Evolutionary conservation across 768 basidiomycete species (phyloP), one percentile per base, ranked within the genome.

Genomic region (Boletus rubescentipes): DNA sequence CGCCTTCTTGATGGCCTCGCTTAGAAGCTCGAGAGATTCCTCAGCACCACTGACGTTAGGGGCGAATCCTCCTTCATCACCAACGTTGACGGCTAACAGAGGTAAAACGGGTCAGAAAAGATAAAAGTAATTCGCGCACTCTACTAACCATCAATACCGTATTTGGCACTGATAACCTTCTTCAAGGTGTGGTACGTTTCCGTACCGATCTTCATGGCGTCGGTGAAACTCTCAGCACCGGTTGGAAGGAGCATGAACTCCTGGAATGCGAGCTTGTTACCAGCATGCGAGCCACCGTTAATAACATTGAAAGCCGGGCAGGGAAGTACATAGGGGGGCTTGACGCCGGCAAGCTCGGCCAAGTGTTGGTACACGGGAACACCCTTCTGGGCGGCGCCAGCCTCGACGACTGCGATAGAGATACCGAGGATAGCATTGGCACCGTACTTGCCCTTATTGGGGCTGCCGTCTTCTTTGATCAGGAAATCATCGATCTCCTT

Each of bases 211-310:
- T 98, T 96, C 87, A 99, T 87, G 53, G 97, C 94, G 80, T 99
- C 95, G 31, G 91, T 86, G 82, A 98, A 99, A 55, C 81, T 82
- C 16, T 79, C 64, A 47, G 97, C 97, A 48, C 95, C 96, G 57
- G 93, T 95, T 58, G 97, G 96, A 59, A 98, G 82, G 63, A 99
- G 82, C 97, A 99, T 98, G 82, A 99, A 99, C 76, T 99, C 97
- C 77, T 99, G 97, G 91, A 98, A 99, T 36, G 97, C 97, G 59
- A 99, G 90, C 76, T 96, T 95, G 84, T 99, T 99, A 46, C 97
- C 97, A 54, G 97, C 97, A 72, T 99, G 97, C 59, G 96, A 98
- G 60, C 97, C 97, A 73, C 97, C 97, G 77, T 99, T 99, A 81
- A 99, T 99, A 66, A 99, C 97, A 73, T 99, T 99, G 84, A 99